These are phyloP conservation scores for Bolboschoenus planiculmis DNA, from an alignment of 176 grass and related monocot species.

Conservation along the genomic window DNA sequence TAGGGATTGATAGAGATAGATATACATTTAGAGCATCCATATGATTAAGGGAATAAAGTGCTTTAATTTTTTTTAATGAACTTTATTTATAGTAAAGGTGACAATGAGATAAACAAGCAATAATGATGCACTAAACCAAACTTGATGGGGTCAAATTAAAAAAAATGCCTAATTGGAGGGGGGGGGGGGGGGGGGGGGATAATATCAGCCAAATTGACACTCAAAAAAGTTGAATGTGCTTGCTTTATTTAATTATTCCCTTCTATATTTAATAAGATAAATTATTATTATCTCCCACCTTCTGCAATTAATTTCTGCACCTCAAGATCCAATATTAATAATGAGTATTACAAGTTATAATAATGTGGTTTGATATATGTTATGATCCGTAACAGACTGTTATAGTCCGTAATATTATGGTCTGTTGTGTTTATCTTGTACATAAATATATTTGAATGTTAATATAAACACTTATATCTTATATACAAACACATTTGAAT, in stretches of 20 bases:
- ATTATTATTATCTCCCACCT: too few species aligned
- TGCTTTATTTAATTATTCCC: background rate
- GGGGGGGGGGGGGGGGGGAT: background rate
- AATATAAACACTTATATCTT: too few species aligned
- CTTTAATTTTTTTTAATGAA: background rate
- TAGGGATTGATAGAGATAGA: background rate
- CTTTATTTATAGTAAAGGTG: background rate
- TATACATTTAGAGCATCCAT: background rate
- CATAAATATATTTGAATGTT: too few species aligned
- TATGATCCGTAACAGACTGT: too few species aligned
- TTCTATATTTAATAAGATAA: background rate
- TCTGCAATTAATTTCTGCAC: too few species aligned
- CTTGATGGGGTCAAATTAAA: background rate
- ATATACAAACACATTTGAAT: too few species aligned
- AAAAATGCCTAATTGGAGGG: background rate
- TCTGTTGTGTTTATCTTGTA: too few species aligned
- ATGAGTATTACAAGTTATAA: too few species aligned
- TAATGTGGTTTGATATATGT: too few species aligned
- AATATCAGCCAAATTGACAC: background rate
- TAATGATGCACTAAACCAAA: background rate
- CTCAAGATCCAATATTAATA: too few species aligned
- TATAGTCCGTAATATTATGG: too few species aligned
- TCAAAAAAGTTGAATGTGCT: background rate
- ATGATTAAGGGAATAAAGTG: slow-evolving; percentile 7
- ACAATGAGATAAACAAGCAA: background rate